Evolutionary conservation across 2,329 filamentous ascomycete species (phyloP), one percentile per base, ranked within the genome.

Genomic region (Exophiala oligosperma): DNA sequence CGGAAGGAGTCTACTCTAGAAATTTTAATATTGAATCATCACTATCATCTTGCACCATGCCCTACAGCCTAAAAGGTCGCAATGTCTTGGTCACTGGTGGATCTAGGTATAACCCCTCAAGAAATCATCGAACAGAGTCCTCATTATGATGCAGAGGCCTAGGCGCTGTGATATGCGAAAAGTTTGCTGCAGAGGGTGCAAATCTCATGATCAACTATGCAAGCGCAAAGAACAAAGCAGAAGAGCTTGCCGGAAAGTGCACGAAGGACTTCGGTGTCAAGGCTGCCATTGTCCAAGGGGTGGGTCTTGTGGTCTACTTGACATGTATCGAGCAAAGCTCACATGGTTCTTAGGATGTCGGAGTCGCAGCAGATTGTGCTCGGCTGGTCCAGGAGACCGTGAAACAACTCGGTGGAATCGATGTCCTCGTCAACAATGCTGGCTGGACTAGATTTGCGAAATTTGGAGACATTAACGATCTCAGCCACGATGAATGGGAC

Each of bases 341-440:
- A 35, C 11, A 11, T 23, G 9, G 6, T 43, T n/a, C 8, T 2
- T 29, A 85, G 67, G 89, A 93, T 71, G 79, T 89, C 46, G 84
- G 82, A 14, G 75, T 78, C 4, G 79, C 83, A 35, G 71, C 75
- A 1, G 87, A 89, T 26, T 84, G 89, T 61, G 72, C 77, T 49
- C 75, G 77, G 0, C 78, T 87, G 0, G 83, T 92, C 1, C 73
- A 80, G 17, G 79, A 86, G 46, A 81, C 84, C 1, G 77, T 86
- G 49, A 73, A 79, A 26, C 73, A 72, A n/a, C 78, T 91, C 62
- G 88, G 87, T 3, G 84, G 86, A 1, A 72, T 94, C n/a, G 90
- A 94, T 73, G 80, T 91, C 41, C 77, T 94, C 47, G 84, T 93
- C 67, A 89, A 87, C 2, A 94, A 94, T 71, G 88, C 88, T 17